Base-by-base conservation (phyloP, 768 basidiomycete genomes). In the Zangia roseola region DNA sequence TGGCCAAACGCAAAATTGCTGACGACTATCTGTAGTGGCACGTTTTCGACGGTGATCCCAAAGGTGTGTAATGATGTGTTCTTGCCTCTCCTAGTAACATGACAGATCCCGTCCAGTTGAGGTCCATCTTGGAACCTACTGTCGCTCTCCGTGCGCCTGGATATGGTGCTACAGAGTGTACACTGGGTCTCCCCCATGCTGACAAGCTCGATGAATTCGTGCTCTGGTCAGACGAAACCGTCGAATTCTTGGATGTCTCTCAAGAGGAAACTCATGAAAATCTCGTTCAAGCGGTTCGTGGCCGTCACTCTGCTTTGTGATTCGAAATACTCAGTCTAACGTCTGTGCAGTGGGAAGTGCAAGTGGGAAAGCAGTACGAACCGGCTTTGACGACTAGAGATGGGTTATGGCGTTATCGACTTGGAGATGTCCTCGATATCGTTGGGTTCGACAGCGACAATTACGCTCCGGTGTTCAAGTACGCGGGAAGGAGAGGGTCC, bases 401-500 rank as follows among this genome's bases (percentile, higher is more conserved):
- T n/a, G 62, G 62, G 1, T 41, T 63, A 31, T 63, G 62, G 62
- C 52, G 59, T 12, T 61, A 64, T 21, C 49, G 23, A 20, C 44
- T 58, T 4, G 54, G 62, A 2, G 61, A 63, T 19, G 12, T 63
- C 5, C n/a, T 63, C 6, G 34, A 24, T 2, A 47, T 63, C 23
- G 9, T 50, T 9, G 62, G 60, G 10, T 62, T 62, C 34, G 39
- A 52, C 17, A 1, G 40, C 1, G 31, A 53, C 16, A 38, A 17
- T 2, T 31, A 38, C 10, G 28, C 39, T 2, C 62, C 62, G 0
- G 13, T 58, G 8, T 52, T 63, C 30, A 51, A 41, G 10, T 49
- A 47, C 16, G 23, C 24, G 7, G 59, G 62, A 14, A 53, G 62
- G 39, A 52, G 28, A 40, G 49, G 41, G 59, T 63, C 20, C 46